phyloP scores from a whole-genome alignment of 108 stramenopile species.

The Cyclotella choctawhatcheeana region DNA sequence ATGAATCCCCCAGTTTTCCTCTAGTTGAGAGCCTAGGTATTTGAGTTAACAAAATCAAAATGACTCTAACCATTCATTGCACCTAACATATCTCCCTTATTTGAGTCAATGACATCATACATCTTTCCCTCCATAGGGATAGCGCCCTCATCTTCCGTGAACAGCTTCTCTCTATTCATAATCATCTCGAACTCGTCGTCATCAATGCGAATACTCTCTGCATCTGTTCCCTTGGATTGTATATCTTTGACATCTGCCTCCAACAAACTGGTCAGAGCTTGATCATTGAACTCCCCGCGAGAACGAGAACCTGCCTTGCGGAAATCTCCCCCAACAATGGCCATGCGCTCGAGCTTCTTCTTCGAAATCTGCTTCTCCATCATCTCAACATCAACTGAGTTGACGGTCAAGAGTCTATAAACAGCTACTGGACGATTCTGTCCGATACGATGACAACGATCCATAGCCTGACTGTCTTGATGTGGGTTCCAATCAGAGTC shows the following conservation, averaged over 20 bases:
- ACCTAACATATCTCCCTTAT: conserved; percentile 66
- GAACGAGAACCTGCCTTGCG: conserved; percentile 87
- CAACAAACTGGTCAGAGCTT: conserved; percentile 75
- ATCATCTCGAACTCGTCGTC: conserved; percentile 91
- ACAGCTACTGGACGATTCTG: conserved; percentile 94
- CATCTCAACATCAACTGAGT: conserved; percentile 98
- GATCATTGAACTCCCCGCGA: conserved; percentile 76
- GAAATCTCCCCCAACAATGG: conserved; percentile 96
- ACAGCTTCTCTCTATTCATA: conserved; percentile 85
- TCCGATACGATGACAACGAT: conserved; percentile 94
- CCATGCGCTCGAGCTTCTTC: conserved; percentile 96
- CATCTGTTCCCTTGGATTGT: conserved; percentile 68
- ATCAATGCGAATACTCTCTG: conserved; percentile 76
- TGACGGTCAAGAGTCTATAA: conserved; percentile 94
- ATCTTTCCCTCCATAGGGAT: conserved; percentile 88
- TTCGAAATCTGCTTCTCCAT: conserved; percentile 96
- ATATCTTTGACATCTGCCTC: conserved; percentile 92
- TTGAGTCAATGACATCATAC: conserved; percentile 88
- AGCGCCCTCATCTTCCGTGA: conserved; percentile 68
- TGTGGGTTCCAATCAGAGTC: conserved; percentile 99
- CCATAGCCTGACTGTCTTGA: conserved; percentile 92
- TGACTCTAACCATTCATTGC: conserved; percentile 33
- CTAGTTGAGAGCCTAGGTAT: no score
- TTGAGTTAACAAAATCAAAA: no score
- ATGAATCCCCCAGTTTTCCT: no score